Conservation (phyloP, 805 yeast species). For the Yarrowia sp. region DNA sequence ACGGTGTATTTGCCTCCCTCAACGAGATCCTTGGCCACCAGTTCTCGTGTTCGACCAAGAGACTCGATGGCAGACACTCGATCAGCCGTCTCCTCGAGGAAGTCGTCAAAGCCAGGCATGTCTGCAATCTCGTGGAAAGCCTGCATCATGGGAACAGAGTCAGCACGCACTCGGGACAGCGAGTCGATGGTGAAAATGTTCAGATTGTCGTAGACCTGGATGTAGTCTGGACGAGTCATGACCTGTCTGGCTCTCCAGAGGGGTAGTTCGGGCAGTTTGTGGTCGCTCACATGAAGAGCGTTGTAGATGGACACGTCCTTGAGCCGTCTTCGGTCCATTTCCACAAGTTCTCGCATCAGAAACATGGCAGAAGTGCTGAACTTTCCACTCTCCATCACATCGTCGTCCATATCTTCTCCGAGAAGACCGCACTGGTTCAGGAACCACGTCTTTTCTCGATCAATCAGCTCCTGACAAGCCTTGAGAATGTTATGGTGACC, state of each 20-base stretch:
- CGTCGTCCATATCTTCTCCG: slow-evolving; percentile 85
- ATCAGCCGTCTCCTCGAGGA: slow-evolving; percentile 68
- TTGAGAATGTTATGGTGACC: slow-evolving; percentile 50
- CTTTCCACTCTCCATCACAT: slow-evolving; percentile 84
- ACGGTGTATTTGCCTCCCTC: slow-evolving; percentile 46
- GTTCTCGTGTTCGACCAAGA: slow-evolving; percentile 76
- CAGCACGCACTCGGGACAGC: slow-evolving; percentile 73
- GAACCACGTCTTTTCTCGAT: slow-evolving; percentile 84
- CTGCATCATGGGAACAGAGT: slow-evolving; percentile 87
- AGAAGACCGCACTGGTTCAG: slow-evolving; percentile 80
- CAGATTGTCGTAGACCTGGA: slow-evolving; percentile 73
- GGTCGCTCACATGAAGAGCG: slow-evolving; percentile 52
- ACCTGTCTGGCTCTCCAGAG: slow-evolving; percentile 84
- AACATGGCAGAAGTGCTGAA: slow-evolving; percentile 77
- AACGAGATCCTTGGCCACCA: slow-evolving; percentile 72
- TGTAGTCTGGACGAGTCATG: slow-evolving; percentile 85
- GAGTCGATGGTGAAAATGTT: slow-evolving; percentile 83
- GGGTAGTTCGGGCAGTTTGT: slow-evolving; percentile 73
- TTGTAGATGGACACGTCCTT: slow-evolving; percentile 37
- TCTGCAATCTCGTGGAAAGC: slow-evolving; percentile 80
- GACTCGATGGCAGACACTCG: slow-evolving; percentile 80
- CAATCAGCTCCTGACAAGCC: slow-evolving; percentile 75
- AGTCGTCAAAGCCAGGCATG: slow-evolving; percentile 72
- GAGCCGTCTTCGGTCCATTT: slow-evolving; percentile 59
- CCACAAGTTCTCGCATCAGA: slow-evolving; percentile 71